A percentile compares a stretch with the other conserved stretches of the same genome.
Evolutionary conservation across 1,139 yeast species (phyloP).

Genomic region (Blastobotrys raffinosifermentans): DNA sequence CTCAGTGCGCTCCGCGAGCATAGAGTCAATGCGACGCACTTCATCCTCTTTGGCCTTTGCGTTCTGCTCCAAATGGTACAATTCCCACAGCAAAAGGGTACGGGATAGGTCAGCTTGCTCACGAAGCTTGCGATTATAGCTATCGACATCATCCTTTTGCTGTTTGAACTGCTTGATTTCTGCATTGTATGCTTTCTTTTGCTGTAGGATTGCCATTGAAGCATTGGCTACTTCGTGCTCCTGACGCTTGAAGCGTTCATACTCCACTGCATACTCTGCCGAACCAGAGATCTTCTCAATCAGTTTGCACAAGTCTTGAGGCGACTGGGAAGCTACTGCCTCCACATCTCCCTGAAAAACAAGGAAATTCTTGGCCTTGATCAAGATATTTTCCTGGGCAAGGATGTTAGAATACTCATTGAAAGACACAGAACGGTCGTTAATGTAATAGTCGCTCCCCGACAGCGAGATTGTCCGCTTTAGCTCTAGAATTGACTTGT

Average conservation of each 20-base stretch:
- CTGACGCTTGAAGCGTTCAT: constrained; percentile 60
- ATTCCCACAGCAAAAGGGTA: constrained; percentile 53
- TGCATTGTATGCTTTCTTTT: constrained; percentile 64
- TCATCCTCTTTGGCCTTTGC: constrained; percentile 23
- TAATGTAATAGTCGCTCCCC: constrained; percentile 70
- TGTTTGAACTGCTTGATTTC: constrained; percentile 78
- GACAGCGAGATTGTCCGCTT: constrained; percentile 23
- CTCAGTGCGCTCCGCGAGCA: constrained; percentile 33
- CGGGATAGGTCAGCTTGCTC: constrained; percentile 42
- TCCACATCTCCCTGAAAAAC: constrained; percentile 98
- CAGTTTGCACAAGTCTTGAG: constrained; percentile 64
- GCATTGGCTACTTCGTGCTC: constrained; percentile 56
- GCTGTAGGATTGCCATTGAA: constrained; percentile 60
- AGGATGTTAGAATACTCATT: constrained; percentile 59
- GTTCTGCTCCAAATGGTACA: constrained; percentile 58
- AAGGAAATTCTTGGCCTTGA: constrained; percentile 84
- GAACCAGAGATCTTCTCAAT: constrained; percentile 87
- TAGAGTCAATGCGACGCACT: constrained; percentile 15
- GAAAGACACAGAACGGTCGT: constrained; percentile 57
- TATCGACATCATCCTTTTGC: constrained; percentile 67
- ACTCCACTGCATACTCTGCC: constrained; percentile 57
- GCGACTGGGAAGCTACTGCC: constrained; percentile 82
- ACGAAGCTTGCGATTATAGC: constrained; percentile 52
- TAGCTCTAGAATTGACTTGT: constrained; percentile 32
- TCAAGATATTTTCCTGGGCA: constrained; percentile 75